Base-by-base conservation (phyloP, 352 stramenopile genomes). In the Pythium monospermum region DNA sequence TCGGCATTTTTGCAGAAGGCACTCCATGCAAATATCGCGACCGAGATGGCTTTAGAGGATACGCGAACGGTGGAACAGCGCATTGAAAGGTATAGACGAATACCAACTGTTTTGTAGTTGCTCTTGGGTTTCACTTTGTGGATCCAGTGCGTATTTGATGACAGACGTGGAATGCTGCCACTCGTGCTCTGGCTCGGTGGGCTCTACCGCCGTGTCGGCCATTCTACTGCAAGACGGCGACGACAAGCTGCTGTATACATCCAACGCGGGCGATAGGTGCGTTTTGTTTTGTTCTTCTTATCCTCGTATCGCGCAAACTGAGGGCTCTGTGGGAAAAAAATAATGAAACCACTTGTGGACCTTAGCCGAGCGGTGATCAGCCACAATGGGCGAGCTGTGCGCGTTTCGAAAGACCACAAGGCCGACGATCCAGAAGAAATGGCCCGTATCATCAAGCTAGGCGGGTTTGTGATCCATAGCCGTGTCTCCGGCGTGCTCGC, bases 241-340 rank as follows among this genome's bases (percentile, higher is more conserved):
- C 12, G 19, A 53, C n/a, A 71, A 36, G 16, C 68, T 54, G 21
- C 66, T 91, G 2, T 87, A 87, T 37, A 64, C 71, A 4, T 63
- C 75, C 18, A 93, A 93, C 56, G 73, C 84, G 43, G 83, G 79
- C 31, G 79, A 93, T 62, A 92, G 79, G 79, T 91, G 23, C 21
- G 51, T 62, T 16, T 4, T 31, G 28, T 31, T 12, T n/a, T n/a
- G n/a, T n/a, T n/a, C n/a, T n/a, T n/a, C n/a, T n/a, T n/a, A n/a
- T n/a, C n/a, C n/a, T n/a, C n/a, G n/a, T n/a, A n/a, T n/a, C n/a
- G n/a, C n/a, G n/a, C n/a, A n/a, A n/a, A n/a, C n/a, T n/a, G n/a
- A n/a, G n/a, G n/a, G n/a, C n/a, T n/a, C n/a, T n/a, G n/a, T n/a
- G n/a, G n/a, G n/a, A n/a, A n/a, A n/a, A n/a, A n/a, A n/a, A n/a